Evolutionary conservation across 2,329 filamentous ascomycete genomes (phyloP).

Genomic region (Colletotrichum sp.): DNA sequence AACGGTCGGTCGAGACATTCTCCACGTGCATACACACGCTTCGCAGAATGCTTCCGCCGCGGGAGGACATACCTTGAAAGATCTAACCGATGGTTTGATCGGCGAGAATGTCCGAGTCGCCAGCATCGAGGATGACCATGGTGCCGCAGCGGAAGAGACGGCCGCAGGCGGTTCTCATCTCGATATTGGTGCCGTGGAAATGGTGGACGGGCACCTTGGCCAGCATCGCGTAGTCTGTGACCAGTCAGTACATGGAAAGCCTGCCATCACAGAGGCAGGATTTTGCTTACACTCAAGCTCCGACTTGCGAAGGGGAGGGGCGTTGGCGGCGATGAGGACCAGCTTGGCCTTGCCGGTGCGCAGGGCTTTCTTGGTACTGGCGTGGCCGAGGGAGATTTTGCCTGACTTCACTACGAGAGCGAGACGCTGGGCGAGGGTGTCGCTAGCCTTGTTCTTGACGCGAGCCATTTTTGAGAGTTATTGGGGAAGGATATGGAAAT

Average conservation of each 20-base stretch:
- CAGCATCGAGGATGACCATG: not conserved
- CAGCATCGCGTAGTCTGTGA: not conserved
- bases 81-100: not conserved
- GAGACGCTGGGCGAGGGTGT: not conserved
- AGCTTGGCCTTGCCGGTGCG: not conserved
- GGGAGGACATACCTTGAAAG: not conserved
- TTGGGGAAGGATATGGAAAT: not conserved
- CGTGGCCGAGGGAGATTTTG: not conserved
- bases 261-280: not conserved
- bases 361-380: not conserved
- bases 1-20: not conserved
- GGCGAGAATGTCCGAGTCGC: not conserved
- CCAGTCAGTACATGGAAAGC: not conserved
- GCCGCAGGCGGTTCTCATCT: not conserved
- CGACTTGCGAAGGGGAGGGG: not conserved
- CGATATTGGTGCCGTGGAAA: not conserved
- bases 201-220: not conserved
- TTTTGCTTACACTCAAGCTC: not conserved
- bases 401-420: not conserved
- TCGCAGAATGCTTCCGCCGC: not conserved
- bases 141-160: not conserved
- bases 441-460: not conserved
- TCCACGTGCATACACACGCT: not conserved
- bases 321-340: not conserved
- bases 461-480: not conserved